Evolutionary conservation across 129 eudicot species (phyloP).

Genomic region (Flaveria brownii): DNA sequence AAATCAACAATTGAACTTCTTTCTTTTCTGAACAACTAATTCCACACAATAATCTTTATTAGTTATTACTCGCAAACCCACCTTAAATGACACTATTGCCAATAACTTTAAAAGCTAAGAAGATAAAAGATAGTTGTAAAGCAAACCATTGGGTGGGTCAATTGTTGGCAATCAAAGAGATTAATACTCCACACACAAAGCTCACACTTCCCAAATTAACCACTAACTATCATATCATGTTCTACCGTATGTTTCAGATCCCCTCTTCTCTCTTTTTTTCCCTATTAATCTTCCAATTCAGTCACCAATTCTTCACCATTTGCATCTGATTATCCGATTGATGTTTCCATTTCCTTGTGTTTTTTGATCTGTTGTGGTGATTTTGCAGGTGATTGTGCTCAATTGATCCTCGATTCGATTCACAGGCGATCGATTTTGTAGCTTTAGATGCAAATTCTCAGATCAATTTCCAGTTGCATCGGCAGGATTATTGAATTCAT

Average conservation of each 20-base stretch:
- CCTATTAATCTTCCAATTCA: not conserved
- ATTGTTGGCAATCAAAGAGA: not conserved
- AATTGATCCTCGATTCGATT: slow-evolving; percentile 31
- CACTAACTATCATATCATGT: slow-evolving; percentile 39
- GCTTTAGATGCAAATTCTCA: slow-evolving; percentile 42
- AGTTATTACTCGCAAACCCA: too few relatives aligned
- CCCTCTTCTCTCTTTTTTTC: slow-evolving; percentile 21
- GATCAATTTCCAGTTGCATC: slow-evolving; percentile 40
- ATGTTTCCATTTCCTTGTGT: not conserved
- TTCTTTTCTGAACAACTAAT: too few relatives aligned
- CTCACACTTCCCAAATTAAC: slow-evolving; percentile 19
- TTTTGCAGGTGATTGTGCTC: slow-evolving; percentile 20
- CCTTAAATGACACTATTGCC: too few relatives aligned
- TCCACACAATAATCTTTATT: too few relatives aligned
- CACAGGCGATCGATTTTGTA: slow-evolving; percentile 18
- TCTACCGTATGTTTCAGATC: slow-evolving; percentile 37
- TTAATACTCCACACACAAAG: slow-evolving; percentile 28
- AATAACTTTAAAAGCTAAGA: too few relatives aligned
- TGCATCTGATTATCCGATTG: not conserved
- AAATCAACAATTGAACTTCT: too few relatives aligned
- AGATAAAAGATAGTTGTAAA: not conserved
- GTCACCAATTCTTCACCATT: too few relatives aligned
- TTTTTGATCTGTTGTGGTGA: not conserved
- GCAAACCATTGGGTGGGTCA: not conserved
- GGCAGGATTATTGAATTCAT: slow-evolving; percentile 32